Conservation (phyloP, 495 filamentous ascomycete species). For the Xylaria sp. region DNA sequence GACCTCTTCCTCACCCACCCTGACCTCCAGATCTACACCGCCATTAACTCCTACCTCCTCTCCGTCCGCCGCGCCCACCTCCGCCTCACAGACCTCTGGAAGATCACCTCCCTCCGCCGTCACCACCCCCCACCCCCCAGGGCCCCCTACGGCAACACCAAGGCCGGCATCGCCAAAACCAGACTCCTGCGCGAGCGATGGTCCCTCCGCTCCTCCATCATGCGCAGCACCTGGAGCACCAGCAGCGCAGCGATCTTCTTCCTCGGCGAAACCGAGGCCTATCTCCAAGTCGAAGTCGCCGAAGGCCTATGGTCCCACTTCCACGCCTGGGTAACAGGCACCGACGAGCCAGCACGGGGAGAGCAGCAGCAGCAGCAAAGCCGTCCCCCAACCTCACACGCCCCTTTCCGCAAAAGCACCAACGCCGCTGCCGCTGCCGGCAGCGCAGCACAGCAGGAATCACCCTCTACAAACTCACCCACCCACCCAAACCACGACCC, state of each 20-base stretch:
- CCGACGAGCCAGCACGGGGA: slow-evolving; percentile 33
- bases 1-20: slow-evolving; percentile 82
- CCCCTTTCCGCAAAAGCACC: slow-evolving; percentile 4
- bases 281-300: slow-evolving; percentile 89
- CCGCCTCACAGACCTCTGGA: slow-evolving; percentile 82
- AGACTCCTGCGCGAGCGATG: slow-evolving; percentile 63
- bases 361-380: no score
- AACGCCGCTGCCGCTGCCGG: no score
- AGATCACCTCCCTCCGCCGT: slow-evolving; percentile 76
- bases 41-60: slow-evolving; percentile 85
- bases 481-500: slow-evolving; percentile 65
- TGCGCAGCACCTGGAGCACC: slow-evolving; percentile 87
- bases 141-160: slow-evolving; percentile 66
- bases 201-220: slow-evolving; percentile 62
- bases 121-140: slow-evolving; percentile 73
- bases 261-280: slow-evolving; percentile 81
- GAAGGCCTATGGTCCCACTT: slow-evolving; percentile 78
- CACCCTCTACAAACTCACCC: slow-evolving; percentile 2
- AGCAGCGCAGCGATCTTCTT: slow-evolving; percentile 84
- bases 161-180: slow-evolving; percentile 61
- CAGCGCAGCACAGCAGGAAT: neutral
- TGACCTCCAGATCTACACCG: slow-evolving; percentile 79
- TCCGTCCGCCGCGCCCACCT: slow-evolving; percentile 83
- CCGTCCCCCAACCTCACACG: slow-evolving; percentile 18
- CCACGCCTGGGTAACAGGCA: slow-evolving; percentile 53